Base-by-base conservation (phyloP, 1,284 basidiomycete species). In the Kalmanozyma brasiliensis region DNA sequence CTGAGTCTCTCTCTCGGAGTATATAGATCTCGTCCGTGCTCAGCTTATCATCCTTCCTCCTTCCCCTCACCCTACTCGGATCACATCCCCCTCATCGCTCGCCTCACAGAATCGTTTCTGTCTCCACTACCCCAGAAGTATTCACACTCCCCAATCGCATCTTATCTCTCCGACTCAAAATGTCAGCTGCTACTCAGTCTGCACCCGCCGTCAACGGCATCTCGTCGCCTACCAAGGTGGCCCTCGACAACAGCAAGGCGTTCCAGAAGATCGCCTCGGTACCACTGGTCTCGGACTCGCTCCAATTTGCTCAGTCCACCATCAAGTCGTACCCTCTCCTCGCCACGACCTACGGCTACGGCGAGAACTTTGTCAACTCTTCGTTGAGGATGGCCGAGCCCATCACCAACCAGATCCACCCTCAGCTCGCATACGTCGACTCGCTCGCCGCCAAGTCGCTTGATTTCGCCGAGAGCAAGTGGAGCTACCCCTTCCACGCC, bases 401-500 rank as follows among this genome's bases (percentile, higher is more conserved):
- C 33, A 53, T 81, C 43, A 73, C 73, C 52, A 60, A 52, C 44
- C 70, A 68, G 23, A 43, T 81, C 47, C 57, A 59, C 53, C 74
- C 70, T n/a, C 79, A 80, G 57, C 73, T 81, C n/a, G 52, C 67
- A 19, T 63, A 72, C 37, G 59, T 74, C 49, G 80, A 81, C 60
- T 60, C 64, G 35, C 62, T 66, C 22, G 73, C 71, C 26, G 51
- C 73, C 62, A 77, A 79, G 65, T 67, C 65, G 52, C 58, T 81
- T 35, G 61, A 76, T 47, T 78, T 77, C 52, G 78, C 69, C 42
- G 79, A 81, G 63, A 65, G 63, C 70, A 78, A 78, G 52, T 72
- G 74, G 60, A 68, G 65, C 36, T 80, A 80, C 66, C 80, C 80
- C 30, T 81, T 81, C 73, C 71, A 78, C 53, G 76, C 76, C 45